These are phyloP conservation scores for Biscogniauxia marginata DNA, from an alignment of 2,329 filamentous ascomycete genomes.

Conservation along the genomic window DNA sequence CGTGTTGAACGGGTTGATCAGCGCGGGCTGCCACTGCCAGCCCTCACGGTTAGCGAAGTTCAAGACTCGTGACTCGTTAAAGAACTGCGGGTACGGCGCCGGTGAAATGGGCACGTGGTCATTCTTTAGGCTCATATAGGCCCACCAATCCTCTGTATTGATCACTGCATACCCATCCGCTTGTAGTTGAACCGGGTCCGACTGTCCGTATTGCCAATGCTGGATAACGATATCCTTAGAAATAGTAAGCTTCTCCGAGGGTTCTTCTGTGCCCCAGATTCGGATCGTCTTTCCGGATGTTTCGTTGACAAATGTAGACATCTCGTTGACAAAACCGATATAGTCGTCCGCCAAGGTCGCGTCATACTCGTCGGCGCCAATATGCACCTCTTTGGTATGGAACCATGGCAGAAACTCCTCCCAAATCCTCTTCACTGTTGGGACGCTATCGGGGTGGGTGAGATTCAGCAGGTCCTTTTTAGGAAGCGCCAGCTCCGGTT, in stretches of 20 bases:
- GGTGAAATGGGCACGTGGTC: conserved; percentile 46
- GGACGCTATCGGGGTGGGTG: conserved; percentile 51
- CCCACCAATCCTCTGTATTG: conserved; percentile 52
- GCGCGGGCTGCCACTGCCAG: conserved; percentile 46
- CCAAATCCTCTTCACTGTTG: conserved; percentile 51
- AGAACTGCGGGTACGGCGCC: conserved; percentile 46
- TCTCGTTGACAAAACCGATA: conserved; percentile 50
- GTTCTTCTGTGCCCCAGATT: conserved; percentile 54
- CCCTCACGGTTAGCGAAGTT: conserved; percentile 41
- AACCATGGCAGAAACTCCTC: conserved; percentile 54
- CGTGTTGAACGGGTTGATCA: conserved; percentile 43
- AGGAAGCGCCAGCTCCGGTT: conserved; percentile 48
- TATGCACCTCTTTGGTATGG: conserved; percentile 52
- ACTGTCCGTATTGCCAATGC: conserved; percentile 49
- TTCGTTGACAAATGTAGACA: conserved; percentile 41
- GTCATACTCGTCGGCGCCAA: conserved; percentile 56
- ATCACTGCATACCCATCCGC: conserved; percentile 38
- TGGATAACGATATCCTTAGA: conserved; percentile 41
- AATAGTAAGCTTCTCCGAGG: conserved; percentile 38
- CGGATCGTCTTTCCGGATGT: conserved; percentile 43
- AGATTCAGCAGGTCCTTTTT: conserved; percentile 50
- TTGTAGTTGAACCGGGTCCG: conserved; percentile 42
- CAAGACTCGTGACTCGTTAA: conserved; percentile 42
- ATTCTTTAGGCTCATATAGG: conserved; percentile 55
- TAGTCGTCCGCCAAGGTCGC: conserved; percentile 46